Base-by-base conservation (phyloP, 306 rosid genomes). In the Prunus mongolica region DNA sequence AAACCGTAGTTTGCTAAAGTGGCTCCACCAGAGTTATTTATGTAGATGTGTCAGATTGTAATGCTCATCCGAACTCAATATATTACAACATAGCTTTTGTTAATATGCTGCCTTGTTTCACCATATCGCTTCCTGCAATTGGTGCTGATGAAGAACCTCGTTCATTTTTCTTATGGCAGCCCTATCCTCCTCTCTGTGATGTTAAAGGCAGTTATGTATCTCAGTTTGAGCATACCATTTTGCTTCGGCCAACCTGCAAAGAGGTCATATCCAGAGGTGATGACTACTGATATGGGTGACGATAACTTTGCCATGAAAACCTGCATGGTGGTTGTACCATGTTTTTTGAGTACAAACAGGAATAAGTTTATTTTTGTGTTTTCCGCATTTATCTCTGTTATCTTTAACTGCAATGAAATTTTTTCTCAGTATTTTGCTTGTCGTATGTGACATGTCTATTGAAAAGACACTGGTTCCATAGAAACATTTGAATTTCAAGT, bases 191-290 rank as follows among this genome's bases (percentile, higher is more conserved):
- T 55, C 84, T 92, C 0, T 95, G 98, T 67, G 97, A 95, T 52
- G 82, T 89, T 24, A 92, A 89, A 80, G 98, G 98, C 68, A 90
- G 97, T 85, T 89, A 92, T 82, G 96, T 95, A 41, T 95, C 98
- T 65, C 98, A 95, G 78, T 89, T 89, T 77, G 98, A 95, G 81
- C 98, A 95, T 77, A 92, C 98, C 68, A 92, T 94, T 82, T 75
- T 92, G 61, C 97, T 91, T 30, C 90, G 97, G 63, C 97, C 97
- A 54, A 92, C 98, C 70, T 94, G 97, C 93, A 95, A 95, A 87
- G 98, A 95, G 86, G 97, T 95, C 80, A 88, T 95, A 63, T 95
- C 98, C n/a, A 88, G 85, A 90, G 97, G 97, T 8, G 97, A 92
- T 66, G 97, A 94, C 79, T 94, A 90, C 65, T 92, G 81, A 90